Percentiles rank a stretch among this genome's conserved stretches.
Evolutionary conservation across 192 early-diverging fungal species (phyloP).

Genomic region (Coemansia sp.): DNA sequence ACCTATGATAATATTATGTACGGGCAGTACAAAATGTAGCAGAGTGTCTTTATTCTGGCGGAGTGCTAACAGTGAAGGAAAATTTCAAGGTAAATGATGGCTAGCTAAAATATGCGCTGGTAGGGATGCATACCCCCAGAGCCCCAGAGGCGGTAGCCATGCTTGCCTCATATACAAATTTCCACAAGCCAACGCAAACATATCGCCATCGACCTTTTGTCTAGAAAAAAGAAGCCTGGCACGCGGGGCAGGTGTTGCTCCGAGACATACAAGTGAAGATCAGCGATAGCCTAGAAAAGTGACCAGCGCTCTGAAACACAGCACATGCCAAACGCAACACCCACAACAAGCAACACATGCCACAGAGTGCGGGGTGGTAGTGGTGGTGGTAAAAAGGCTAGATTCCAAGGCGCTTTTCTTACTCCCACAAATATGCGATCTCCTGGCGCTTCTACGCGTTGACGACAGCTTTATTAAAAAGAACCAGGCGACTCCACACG

Average conservation of each 20-base stretch:
- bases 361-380: background rate
- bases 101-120: background rate
- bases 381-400: background rate
- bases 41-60: background rate
- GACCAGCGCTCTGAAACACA: background rate
- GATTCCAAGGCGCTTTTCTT: background rate
- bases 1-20: background rate
- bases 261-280: no score
- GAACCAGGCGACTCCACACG: slow-evolving; percentile 47
- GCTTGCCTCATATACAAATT: background rate
- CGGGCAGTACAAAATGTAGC: background rate
- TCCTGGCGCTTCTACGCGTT: background rate
- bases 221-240: background rate
- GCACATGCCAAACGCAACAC: background rate
- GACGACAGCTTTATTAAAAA: slow-evolving; percentile 14
- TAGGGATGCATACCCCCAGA: no score
- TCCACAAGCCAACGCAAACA: background rate
- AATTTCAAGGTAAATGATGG: background rate
- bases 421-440: background rate
- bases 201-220: background rate
- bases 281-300: no score
- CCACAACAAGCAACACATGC: background rate
- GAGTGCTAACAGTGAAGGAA: background rate
- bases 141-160: background rate
- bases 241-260: background rate